Base-by-base conservation (phyloP, 768 basidiomycete species). In the Postia placenta region DNA sequence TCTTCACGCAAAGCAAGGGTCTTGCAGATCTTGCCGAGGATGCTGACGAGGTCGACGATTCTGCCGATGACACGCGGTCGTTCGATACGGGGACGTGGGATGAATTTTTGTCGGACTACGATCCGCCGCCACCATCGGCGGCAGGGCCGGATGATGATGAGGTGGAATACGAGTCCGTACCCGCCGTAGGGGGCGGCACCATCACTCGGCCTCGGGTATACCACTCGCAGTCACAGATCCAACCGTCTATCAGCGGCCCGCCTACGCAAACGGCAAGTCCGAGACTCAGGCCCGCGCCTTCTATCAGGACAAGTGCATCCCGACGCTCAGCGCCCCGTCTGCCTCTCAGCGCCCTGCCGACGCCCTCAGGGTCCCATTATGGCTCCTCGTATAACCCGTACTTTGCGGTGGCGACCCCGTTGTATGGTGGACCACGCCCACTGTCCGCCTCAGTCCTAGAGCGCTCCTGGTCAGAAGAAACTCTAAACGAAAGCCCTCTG, bases 171-270 rank as follows among this genome's bases (percentile, higher is more conserved):
- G 91, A 95, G 63, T 85, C 87, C 1, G 81, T 93, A 28, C 91
- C 93, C 11, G 93, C 94, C 2, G 86, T 96, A 3, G 93, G 94
- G 15, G 92, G 92, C 12, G 93, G 93, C 0, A 83, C 79, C 0
- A 79, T 96, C 56, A 86, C 85, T 9, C 81, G 91, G 12, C 94
- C 94, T 0, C 74, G 92, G 4, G 77, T 94, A 26, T 82, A 81
- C 54, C 94, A 94, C 63, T 82, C 90, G 0, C 92, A 94, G 59
- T 88, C 87, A 0, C 79, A 79, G 60, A 83, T 87, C 24, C 76
- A 81, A 50, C 62, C 76, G 22, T 67, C 78, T 28, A 60, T 64
- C 5, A 70, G 68, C 43, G 53, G 62, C 30, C 51, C 43, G 5
- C 30, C 17, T 19, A 30, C 36, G 42, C 14, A 36, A 28, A 3